A percentile compares a stretch with the other conserved stretches of the same genome.
phyloP scores from a whole-genome alignment of 1,139 yeast species.

The Saccharomyces hybrid region DNA sequence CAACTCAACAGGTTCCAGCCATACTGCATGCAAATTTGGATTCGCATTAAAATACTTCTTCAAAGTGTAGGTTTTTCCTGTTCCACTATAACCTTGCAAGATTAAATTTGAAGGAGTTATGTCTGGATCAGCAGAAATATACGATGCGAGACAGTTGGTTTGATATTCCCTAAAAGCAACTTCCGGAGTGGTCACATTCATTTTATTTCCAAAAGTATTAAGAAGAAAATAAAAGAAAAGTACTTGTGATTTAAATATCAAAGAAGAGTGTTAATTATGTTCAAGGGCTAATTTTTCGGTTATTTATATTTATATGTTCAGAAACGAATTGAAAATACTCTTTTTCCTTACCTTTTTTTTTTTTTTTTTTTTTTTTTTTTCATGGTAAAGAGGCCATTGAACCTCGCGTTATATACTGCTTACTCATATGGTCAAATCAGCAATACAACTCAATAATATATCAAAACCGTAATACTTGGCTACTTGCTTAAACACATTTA shows the following conservation, averaged over 20 bases:
- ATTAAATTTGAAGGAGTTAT: conserved; percentile 23
- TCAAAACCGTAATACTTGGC: conserved; percentile 56
- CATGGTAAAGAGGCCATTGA: background rate
- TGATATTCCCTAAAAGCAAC: conserved; percentile 25
- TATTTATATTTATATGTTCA: background rate
- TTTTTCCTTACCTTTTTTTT: background rate
- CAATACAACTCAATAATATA: conserved; percentile 45
- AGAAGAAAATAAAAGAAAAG: background rate
- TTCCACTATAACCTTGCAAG: conserved; percentile 25
- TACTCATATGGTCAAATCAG: conserved; percentile 24
- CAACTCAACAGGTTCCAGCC: conserved; percentile 25
- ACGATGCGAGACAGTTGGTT: conserved; percentile 16
- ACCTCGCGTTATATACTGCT: background rate
- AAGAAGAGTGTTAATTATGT: background rate
- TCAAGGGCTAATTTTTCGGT: background rate
- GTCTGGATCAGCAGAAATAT: conserved; percentile 16
- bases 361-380: background rate
- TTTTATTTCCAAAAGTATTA: background rate
- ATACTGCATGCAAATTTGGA: conserved; percentile 14
- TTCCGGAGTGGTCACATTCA: conserved; percentile 6
- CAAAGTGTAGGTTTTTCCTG: conserved; percentile 27
- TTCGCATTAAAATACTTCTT: conserved; percentile 15
- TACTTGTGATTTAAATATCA: background rate
- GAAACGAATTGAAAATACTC: background rate
- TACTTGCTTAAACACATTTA: conserved; percentile 50